Evolutionary conservation across 164 flowering plant species (phyloP).

Genomic region (Liriodendron chinense): DNA sequence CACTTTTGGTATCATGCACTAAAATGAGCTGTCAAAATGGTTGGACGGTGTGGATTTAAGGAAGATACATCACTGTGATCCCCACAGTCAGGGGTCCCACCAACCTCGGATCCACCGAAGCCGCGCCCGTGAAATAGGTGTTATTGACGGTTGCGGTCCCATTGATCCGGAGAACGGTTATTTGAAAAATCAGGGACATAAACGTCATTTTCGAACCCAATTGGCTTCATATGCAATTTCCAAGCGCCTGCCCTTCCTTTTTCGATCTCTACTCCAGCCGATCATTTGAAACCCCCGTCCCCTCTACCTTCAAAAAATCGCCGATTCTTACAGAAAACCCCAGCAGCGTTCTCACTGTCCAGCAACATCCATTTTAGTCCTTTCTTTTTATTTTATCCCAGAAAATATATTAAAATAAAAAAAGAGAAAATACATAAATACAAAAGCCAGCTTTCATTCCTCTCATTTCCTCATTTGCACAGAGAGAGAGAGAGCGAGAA

Average conservation of each 20-base stretch:
- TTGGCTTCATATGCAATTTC: too few species aligned
- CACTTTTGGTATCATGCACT: too few species aligned
- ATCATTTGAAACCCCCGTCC: not conserved
- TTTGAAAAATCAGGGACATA: not conserved
- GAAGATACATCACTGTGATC: too few species aligned
- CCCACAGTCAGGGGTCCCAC: too few species aligned
- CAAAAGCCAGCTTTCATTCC: constrained; percentile 6
- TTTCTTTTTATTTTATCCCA: not conserved
- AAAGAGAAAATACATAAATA: not conserved
- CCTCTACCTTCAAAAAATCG: not conserved
- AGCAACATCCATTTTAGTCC: not conserved
- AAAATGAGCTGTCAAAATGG: too few species aligned
- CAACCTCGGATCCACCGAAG: too few species aligned
- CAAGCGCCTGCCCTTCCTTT: not conserved
- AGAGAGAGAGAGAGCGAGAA: too few species aligned
- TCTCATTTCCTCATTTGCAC: not conserved
- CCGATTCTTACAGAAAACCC: not conserved
- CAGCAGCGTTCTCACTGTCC: not conserved
- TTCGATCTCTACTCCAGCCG: not conserved
- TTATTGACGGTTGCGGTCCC: not conserved
- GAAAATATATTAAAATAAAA: not conserved
- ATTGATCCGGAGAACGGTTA: not conserved
- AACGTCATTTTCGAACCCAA: not conserved
- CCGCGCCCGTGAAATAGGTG: too few species aligned
- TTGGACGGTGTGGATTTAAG: too few species aligned